Conservation (phyloP, 2,329 filamentous ascomycete species). For the Verticillium longisporum region DNA sequence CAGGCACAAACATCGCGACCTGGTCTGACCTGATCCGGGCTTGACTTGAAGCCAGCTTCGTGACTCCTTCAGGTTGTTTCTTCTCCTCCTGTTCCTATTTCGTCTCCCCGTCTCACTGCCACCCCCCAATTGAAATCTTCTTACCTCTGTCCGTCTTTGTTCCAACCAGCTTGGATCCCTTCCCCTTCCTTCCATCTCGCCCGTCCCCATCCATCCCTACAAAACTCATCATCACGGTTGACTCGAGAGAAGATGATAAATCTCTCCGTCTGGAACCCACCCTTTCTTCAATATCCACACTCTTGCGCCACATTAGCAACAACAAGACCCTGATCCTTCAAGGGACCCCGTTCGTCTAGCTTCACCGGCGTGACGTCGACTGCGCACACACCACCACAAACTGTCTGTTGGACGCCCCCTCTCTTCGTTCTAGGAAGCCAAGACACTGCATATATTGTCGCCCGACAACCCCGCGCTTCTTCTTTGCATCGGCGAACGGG, state of each 20-base stretch:
- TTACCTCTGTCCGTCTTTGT: not conserved
- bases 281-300: not conserved
- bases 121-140: not conserved
- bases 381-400: not conserved
- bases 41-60: not conserved
- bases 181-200: no score
- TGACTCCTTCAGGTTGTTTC: not conserved
- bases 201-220: no score
- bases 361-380: not conserved
- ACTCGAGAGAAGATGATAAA: no score
- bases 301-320: not conserved
- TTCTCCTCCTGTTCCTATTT: no score
- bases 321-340: not conserved
- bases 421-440: not conserved
- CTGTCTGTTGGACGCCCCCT: not conserved
- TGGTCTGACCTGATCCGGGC: not conserved
- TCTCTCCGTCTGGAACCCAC: no score
- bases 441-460: not conserved
- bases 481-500: not conserved
- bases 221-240: no score
- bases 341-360: not conserved
- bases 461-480: not conserved
- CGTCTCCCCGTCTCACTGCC: no score
- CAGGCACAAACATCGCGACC: not conserved
- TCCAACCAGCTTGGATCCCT: not conserved